These are phyloP conservation scores for Volvox africanus DNA, from an alignment of 139 green algal genomes.

Conservation along the genomic window DNA sequence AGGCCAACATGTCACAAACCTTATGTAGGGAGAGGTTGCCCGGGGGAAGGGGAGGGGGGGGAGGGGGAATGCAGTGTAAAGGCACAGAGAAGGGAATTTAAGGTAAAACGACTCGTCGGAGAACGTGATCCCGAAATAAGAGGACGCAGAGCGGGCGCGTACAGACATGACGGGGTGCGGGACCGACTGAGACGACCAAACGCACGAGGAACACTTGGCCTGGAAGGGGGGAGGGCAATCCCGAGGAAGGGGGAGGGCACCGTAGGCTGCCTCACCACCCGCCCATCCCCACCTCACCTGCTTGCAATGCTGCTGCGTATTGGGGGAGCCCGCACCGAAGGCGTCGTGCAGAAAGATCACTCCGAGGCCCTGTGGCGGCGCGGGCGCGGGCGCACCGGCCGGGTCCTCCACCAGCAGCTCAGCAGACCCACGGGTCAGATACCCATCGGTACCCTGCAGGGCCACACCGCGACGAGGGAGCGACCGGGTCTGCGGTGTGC, in stretches of 20 bases:
- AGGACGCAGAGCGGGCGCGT: neutral
- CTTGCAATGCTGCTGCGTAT: slow-evolving; percentile 1
- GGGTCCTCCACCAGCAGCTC: neutral
- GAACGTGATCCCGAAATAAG: neutral
- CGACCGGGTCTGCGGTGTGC: no score
- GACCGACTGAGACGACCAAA: no score
- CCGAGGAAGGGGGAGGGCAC: neutral
- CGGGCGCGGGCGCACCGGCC: neutral
- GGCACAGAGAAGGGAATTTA: neutral
- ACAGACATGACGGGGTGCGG: neutral
- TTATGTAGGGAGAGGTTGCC: neutral
- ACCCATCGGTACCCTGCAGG: neutral
- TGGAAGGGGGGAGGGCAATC: neutral
- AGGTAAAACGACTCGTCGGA: neutral
- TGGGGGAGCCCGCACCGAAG: neutral
- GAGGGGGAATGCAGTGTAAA: neutral
- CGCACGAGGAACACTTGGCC: no score
- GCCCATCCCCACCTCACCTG: neutral
- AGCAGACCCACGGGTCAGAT: slow-evolving; percentile 18
- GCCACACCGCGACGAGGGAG: no score
- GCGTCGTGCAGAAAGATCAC: slow-evolving; percentile 38
- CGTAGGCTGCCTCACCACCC: neutral
- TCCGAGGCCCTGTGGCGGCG: neutral
- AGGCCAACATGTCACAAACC: neutral
- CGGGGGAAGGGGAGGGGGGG: neutral